Evolutionary conservation across 495 filamentous ascomycete species (phyloP), one percentile per base, ranked within the genome.

Genomic region (Opeltia flavorubescens): DNA sequence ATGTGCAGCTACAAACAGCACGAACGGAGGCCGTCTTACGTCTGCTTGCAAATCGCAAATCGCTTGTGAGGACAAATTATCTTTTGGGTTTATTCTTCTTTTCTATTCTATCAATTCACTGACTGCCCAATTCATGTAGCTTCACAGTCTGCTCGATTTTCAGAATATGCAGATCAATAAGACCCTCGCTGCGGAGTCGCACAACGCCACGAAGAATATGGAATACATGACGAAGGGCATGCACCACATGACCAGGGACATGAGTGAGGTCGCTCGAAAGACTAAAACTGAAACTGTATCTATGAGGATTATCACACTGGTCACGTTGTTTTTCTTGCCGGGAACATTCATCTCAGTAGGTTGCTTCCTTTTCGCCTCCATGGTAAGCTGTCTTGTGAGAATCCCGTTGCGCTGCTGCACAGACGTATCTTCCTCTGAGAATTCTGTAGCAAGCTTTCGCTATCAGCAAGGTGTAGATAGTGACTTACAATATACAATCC

Each of bases 291-390:
- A 66, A 48, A 65, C 64, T 0, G 51, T 62, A 1, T 65, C 63
- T 11, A 66, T 66, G 62, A 57, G 59, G 24, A 50, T 62, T 40
- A 66, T 66, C 40, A 65, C 63, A 1, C 51, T 66, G n/a, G 60
- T 66, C 2, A 66, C 63, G 6, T 42, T 66, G 8, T 58, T 66
- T 44, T 66, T 66, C 50, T 46, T 66, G 12, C 62, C 63, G 11
- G 63, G 62, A 7, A 66, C 63, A 5, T 66, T 66, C 40, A 52
- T 66, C 26, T 57, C 63, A 7, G 63, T 66, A 61, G 48, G 60
- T 47, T 29, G 20, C 5, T 1, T 35, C 15, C 23, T n/a, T n/a
- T n/a, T n/a, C n/a, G n/a, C n/a, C n/a, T n/a, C n/a, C n/a, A n/a
- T n/a, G n/a, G n/a, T n/a, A n/a, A n/a, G n/a, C n/a, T n/a, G n/a